A percentile compares a stretch with the other conserved stretches of the same genome.
Conservation (phyloP, 1,284 basidiomycete species). For the Ustilago lituana region DNA sequence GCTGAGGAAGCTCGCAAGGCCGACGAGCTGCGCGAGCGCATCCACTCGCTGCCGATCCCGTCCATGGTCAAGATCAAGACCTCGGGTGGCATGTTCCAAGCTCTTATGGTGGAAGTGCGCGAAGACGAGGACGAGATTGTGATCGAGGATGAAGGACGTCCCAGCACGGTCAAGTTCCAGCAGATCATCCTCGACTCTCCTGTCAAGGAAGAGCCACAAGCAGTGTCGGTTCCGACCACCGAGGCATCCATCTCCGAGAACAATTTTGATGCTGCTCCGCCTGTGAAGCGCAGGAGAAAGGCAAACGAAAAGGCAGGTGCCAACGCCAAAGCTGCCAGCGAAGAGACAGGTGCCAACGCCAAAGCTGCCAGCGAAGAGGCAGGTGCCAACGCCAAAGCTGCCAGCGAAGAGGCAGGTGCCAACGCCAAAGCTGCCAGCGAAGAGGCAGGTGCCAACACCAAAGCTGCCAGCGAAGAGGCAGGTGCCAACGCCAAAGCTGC, state of each 20-base stretch:
- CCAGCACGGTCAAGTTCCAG: conserved; percentile 43
- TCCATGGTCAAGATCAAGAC: conserved; percentile 47
- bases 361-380: conserved; percentile 28
- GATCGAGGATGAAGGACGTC: conserved; percentile 47
- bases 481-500: conserved; percentile 24
- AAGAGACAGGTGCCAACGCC: conserved; percentile 20
- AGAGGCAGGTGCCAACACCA: conserved; percentile 23
- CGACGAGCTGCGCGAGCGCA: conserved; percentile 38
- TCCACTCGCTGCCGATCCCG: conserved; percentile 32
- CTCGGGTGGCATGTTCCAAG: conserved; percentile 51
- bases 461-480: conserved; percentile 27
- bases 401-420: conserved; percentile 24
- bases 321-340: conserved; percentile 18
- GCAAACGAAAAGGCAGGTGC: conserved; percentile 31
- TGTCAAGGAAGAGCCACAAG: conserved; percentile 19
- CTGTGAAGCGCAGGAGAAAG: conserved; percentile 33
- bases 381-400: conserved; percentile 22
- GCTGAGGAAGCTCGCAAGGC: conserved; percentile 49
- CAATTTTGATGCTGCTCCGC: conserved; percentile 1
- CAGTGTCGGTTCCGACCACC: background rate
- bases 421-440: conserved; percentile 24
- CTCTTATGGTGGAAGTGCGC: conserved; percentile 36
- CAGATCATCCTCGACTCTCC: conserved; percentile 36
- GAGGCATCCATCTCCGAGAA: background rate
- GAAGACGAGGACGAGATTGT: conserved; percentile 45